A percentile compares a stretch with the other conserved stretches of the same genome.
These are phyloP conservation scores for Fusarium duplospermum DNA, from an alignment of 2,329 filamentous ascomycete genomes.

Conservation along the genomic window DNA sequence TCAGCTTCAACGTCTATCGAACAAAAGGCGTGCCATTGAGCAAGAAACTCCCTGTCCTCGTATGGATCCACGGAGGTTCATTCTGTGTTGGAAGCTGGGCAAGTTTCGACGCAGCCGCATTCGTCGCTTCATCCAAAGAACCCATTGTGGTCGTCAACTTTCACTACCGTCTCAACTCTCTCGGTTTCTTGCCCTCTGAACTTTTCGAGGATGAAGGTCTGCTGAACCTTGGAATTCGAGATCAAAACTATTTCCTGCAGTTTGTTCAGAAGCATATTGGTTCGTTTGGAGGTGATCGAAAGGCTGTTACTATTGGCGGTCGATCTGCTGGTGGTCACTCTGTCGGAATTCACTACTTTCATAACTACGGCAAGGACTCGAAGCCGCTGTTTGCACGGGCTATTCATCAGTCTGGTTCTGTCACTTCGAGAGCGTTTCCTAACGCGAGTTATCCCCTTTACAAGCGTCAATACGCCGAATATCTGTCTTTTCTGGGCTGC, in stretches of 20 bases:
- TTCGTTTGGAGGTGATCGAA: conserved; percentile 64
- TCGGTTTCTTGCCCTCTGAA: conserved; percentile 59
- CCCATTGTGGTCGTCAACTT: conserved; percentile 58
- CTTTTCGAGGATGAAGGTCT: conserved; percentile 50
- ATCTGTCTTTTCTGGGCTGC: conserved; percentile 46
- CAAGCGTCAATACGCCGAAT: conserved; percentile 47
- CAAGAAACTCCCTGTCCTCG: conserved; percentile 52
- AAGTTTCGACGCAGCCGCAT: conserved; percentile 51
- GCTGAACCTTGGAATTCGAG: conserved; percentile 65
- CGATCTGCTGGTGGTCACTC: conserved; percentile 63
- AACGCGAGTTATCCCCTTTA: conserved; percentile 50
- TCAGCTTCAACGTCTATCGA: conserved; percentile 56
- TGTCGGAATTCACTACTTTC: conserved; percentile 53
- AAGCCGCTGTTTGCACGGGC: conserved; percentile 49
- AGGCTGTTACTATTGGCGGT: conserved; percentile 65
- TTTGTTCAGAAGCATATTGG: conserved; percentile 66
- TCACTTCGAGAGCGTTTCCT: conserved; percentile 52
- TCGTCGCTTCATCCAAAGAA: conserved; percentile 47
- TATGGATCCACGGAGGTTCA: conserved; percentile 56
- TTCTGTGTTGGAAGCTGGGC: conserved; percentile 49
- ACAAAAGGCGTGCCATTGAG: conserved; percentile 47
- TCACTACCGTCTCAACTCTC: conserved; percentile 54
- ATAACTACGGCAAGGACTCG: conserved; percentile 49
- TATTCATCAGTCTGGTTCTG: conserved; percentile 53
- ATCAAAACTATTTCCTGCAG: conserved; percentile 63